A percentile compares a stretch with the other conserved stretches of the same genome.
Conservation (phyloP, 2,329 filamentous ascomycete species). For the Arthrobotrys conoides region DNA sequence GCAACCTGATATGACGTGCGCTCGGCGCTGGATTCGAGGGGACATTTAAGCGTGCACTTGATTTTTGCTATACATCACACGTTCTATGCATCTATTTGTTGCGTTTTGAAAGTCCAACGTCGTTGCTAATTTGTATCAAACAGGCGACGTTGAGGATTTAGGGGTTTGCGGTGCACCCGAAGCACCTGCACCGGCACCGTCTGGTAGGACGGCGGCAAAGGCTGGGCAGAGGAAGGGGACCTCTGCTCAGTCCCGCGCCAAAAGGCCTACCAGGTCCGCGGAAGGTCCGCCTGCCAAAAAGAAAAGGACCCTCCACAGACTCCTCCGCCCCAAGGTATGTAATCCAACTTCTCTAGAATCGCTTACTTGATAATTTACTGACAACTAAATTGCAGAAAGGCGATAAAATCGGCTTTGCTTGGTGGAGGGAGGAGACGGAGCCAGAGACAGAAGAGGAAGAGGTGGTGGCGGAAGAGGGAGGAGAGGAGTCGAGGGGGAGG, state of each 20-base stretch:
- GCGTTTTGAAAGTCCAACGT: neutral
- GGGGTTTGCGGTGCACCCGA: conserved; percentile 25
- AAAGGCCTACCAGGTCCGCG: conserved; percentile 20
- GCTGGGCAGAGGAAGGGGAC: conserved; percentile 31
- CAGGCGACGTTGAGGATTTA: conserved; percentile 9
- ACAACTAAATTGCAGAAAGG: neutral
- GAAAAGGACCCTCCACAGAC: conserved; percentile 8
- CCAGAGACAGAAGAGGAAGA: conserved; percentile 5
- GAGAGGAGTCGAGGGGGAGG: neutral
- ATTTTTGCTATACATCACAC: neutral
- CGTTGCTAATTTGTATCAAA: conserved; percentile 4
- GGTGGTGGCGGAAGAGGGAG: neutral
- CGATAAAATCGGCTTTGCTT: conserved; percentile 57
- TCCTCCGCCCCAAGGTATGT: conserved; percentile 13
- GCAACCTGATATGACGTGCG: neutral
- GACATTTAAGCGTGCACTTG: neutral
- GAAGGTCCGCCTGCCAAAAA: conserved; percentile 12
- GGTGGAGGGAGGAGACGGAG: conserved; percentile 55
- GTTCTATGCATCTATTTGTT: neutral
- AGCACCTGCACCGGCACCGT: conserved; percentile 12
- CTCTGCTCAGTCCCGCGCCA: conserved; percentile 19
- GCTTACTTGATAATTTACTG: neutral
- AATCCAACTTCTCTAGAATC: neutral
- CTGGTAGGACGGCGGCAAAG: conserved; percentile 25
- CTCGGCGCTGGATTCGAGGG: neutral